Evolutionary conservation across 805 yeast species (phyloP), one percentile per base, ranked within the genome.

Genomic region (Blastobotrys terrestris): DNA sequence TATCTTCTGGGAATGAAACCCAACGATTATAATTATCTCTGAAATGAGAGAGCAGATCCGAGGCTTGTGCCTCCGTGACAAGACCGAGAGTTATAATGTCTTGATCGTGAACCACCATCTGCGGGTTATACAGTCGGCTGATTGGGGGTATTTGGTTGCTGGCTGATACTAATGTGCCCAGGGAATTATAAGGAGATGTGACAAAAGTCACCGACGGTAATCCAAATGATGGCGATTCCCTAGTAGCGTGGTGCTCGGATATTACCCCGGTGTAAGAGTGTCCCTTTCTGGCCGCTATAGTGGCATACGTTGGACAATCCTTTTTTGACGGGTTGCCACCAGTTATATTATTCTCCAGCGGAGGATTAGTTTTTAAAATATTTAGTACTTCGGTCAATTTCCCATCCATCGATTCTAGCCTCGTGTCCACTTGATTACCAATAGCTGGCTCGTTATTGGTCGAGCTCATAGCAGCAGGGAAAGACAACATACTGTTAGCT

Each of bases 1-100:
- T 62, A 13, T 70, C 70, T 31, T 76, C 76, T 0, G 91, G 89
- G 49, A 86, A 80, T 51, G 86, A 80, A 2, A 85, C 81, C 95
- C 95, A 87, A 31, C 88, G 74, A 3, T 90, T 88, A 62, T 83
- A 86, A 60, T 84, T 76, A 48, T 81, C 78, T 44, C 85, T 70
- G 63, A 86, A 87, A 46, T 77, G 77, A 50, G 73, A 74, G 57
- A 86, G 67, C 41, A 85, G 66, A 15, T 72, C 71, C 4, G 75
- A 58, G 0, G 80, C 80, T 57, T 83, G 81, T 2, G 67, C 65
- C 42, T 72, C 60, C 1, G 79, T 61, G 14, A 87, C 60, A 3
- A 84, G 67, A 1, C 79, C 79, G 21, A 77, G 60, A 1, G 77
- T 59, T 2, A 86, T 70, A 2, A 84, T 65, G 61, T 84, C 87